Conservation (phyloP, 768 basidiomycete species). For the Suillus subalutaceus region DNA sequence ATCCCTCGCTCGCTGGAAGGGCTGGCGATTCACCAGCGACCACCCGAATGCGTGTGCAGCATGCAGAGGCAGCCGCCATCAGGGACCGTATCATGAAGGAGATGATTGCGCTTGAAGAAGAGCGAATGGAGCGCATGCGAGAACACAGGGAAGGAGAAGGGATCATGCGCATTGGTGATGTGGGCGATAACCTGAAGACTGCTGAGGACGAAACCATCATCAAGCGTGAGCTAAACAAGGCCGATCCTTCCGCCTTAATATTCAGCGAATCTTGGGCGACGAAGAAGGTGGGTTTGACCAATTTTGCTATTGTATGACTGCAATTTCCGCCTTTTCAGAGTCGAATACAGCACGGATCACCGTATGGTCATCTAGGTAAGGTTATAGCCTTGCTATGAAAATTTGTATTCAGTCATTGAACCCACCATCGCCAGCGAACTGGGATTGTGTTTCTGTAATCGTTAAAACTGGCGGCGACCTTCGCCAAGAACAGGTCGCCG, state of each 20-base stretch:
- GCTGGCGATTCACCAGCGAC: conserved; percentile 34
- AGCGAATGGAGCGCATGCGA: conserved; percentile 92
- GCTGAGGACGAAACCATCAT: conserved; percentile 95
- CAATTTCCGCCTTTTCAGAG: conserved; percentile 45
- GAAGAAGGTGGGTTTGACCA: conserved; percentile 69
- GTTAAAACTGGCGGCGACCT: conserved; percentile 98
- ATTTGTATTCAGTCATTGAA: not conserved
- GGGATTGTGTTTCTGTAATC: conserved; percentile 95
- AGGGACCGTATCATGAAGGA: conserved; percentile 97
- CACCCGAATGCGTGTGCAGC: conserved; percentile 72
- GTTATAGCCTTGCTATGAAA: conserved; percentile 18
- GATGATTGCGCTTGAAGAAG: conserved; percentile 96
- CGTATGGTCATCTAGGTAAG: conserved; percentile 92
- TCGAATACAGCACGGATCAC: conserved; percentile 89
- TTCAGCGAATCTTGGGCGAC: conserved; percentile 94
- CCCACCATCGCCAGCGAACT: conserved; percentile 50
- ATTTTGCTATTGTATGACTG: conserved; percentile 12
- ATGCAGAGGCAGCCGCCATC: conserved; percentile 86
- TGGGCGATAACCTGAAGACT: conserved; percentile 59
- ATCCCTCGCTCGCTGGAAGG: conserved; percentile 34
- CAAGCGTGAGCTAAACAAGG: conserved; percentile 89
- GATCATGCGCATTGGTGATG: conserved; percentile 58
- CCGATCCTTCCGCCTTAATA: conserved; percentile 92
- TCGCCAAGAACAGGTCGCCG: conserved; percentile 96
- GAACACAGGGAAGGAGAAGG: conserved; percentile 68